Percentiles rank a stretch among this genome's conserved stretches.
These are phyloP conservation scores for Talaromyces sp. DNA, from an alignment of 2,329 filamentous ascomycete species.

Conservation along the genomic window DNA sequence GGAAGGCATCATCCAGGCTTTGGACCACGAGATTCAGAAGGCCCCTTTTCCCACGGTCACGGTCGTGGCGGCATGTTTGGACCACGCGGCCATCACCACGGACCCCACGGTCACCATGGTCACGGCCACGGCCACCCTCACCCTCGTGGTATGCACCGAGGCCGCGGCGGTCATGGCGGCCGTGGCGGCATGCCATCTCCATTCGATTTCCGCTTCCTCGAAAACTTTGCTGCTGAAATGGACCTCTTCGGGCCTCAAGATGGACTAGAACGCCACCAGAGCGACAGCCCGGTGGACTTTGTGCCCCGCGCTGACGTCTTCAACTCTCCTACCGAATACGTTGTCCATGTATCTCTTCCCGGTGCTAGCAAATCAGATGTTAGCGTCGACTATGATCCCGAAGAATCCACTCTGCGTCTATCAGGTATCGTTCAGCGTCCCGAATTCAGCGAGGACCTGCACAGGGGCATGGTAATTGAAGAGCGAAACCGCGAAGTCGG, in stretches of 20 bases:
- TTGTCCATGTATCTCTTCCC: slow-evolving; percentile 68
- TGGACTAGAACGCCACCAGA: not conserved
- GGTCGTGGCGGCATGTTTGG: not conserved
- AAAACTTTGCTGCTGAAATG: slow-evolving; percentile 22
- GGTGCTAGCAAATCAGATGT: slow-evolving; percentile 76
- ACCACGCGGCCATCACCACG: not conserved
- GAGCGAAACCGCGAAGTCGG: slow-evolving; percentile 73
- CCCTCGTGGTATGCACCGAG: slow-evolving; percentile 14
- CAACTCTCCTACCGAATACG: slow-evolving; percentile 57
- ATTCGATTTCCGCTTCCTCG: slow-evolving; percentile 17
- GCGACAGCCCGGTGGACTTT: slow-evolving; percentile 27
- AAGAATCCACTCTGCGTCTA: slow-evolving; percentile 59
- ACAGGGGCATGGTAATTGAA: slow-evolving; percentile 56
- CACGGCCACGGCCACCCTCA: not conserved
- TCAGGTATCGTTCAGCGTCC: slow-evolving; percentile 68
- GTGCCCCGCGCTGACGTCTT: slow-evolving; percentile 57
- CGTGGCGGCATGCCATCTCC: slow-evolving; percentile 5
- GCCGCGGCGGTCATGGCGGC: slow-evolving; percentile 14
- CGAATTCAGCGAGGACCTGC: slow-evolving; percentile 62
- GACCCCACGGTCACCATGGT: not conserved
- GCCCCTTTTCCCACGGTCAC: not conserved
- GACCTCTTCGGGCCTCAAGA: slow-evolving; percentile 15
- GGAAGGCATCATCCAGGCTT: not conserved
- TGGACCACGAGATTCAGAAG: not conserved
- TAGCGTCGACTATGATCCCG: slow-evolving; percentile 68